Conservation (phyloP, 2,329 filamentous ascomycete genomes). For the Verticillium dahliae region DNA sequence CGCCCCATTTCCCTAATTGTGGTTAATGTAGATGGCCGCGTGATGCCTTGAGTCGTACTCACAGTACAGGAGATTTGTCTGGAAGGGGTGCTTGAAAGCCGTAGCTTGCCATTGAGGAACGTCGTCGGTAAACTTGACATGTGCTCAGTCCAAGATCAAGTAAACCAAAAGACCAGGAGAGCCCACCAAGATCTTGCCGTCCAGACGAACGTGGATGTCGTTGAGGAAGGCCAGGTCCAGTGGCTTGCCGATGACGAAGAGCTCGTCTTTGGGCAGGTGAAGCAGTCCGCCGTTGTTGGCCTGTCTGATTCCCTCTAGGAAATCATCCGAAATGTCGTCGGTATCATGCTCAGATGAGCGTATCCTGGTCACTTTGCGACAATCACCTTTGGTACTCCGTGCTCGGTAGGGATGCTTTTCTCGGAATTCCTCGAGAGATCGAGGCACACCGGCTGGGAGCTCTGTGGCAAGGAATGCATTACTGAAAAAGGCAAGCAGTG, state of each 20-base stretch:
- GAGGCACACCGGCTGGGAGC: conserved; percentile 14
- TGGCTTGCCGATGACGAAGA: conserved; percentile 56
- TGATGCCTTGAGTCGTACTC: neutral
- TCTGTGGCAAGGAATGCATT: conserved; percentile 1
- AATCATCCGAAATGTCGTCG: conserved; percentile 20
- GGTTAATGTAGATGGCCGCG: neutral
- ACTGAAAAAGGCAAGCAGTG: conserved; percentile 10
- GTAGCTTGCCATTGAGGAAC: conserved; percentile 35
- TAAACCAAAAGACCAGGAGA: neutral
- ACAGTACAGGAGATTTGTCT: conserved; percentile 52
- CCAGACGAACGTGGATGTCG: conserved; percentile 50
- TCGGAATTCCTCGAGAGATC: conserved; percentile 16
- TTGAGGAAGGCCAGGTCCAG: conserved; percentile 56
- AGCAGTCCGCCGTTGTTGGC: conserved; percentile 57
- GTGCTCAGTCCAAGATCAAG: neutral
- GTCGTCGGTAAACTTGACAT: conserved; percentile 30
- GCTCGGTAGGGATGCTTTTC: conserved; percentile 45
- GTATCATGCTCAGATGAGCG: conserved; percentile 34
- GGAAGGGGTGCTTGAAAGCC: conserved; percentile 32
- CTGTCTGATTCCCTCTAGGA: conserved; percentile 26
- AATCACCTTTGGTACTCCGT: neutral
- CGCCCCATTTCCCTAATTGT: conserved; percentile 46
- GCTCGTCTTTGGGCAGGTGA: conserved; percentile 45
- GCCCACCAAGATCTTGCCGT: conserved; percentile 7
- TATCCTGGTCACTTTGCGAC: conserved; percentile 7